phyloP scores from a whole-genome alignment of 2,329 filamentous ascomycete species.

The Pseudopyrenochaeta lycopersici region DNA sequence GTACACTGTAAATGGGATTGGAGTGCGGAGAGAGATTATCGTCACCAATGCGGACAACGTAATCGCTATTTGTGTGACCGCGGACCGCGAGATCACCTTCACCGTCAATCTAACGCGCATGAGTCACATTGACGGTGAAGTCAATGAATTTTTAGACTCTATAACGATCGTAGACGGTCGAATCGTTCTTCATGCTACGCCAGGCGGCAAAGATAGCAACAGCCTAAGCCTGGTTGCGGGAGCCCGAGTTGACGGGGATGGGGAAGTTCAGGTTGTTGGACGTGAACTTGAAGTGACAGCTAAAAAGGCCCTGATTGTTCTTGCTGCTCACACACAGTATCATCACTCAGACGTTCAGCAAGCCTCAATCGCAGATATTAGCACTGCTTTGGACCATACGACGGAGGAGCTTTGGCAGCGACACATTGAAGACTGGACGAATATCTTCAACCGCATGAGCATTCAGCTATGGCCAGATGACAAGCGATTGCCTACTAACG shows the following conservation, averaged over 20 bases:
- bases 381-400: slow-evolving; percentile 22
- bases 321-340: slow-evolving; percentile 54
- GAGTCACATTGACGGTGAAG: slow-evolving; percentile 55
- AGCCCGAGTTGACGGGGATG: slow-evolving; percentile 2
- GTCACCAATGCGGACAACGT: slow-evolving; percentile 55
- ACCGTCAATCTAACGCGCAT: slow-evolving; percentile 48
- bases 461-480: slow-evolving; percentile 10
- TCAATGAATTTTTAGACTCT: slow-evolving; percentile 56
- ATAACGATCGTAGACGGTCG: slow-evolving; percentile 33
- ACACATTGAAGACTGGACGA: slow-evolving; percentile 45
- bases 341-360: slow-evolving; percentile 39
- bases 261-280: slow-evolving; percentile 8
- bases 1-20: slow-evolving; percentile 48
- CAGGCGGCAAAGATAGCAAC: slow-evolving; percentile 18
- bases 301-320: slow-evolving; percentile 45
- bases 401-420: slow-evolving; percentile 32
- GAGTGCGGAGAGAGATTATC: slow-evolving; percentile 50
- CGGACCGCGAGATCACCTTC: slow-evolving; percentile 19
- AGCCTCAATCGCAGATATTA: slow-evolving; percentile 34
- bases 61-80: slow-evolving; percentile 46
- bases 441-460: slow-evolving; percentile 14
- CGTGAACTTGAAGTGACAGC: slow-evolving; percentile 46
- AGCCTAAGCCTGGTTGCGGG: slow-evolving; percentile 13
- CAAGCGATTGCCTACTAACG: not conserved
- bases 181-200: slow-evolving; percentile 17